Evolutionary conservation across 768 basidiomycete species (phyloP).

Genomic region (Rubroboletus satanas): DNA sequence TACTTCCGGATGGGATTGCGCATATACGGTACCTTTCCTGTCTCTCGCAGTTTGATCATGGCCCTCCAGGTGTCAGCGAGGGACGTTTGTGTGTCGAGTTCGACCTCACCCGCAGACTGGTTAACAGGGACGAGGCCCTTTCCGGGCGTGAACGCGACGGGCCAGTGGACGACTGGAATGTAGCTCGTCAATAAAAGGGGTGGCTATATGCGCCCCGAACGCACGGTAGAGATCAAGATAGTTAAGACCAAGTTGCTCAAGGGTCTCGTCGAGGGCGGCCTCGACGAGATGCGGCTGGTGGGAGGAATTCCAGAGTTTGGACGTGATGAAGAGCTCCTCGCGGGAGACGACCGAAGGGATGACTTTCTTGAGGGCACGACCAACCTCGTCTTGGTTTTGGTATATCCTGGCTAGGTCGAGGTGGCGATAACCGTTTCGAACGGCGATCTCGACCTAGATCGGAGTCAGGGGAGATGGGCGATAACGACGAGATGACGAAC

Average conservation of each 20-base stretch:
- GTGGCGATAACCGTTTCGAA: constrained; percentile 76
- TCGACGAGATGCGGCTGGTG: constrained; percentile 66
- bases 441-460: constrained; percentile 68
- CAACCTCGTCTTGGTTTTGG: constrained; percentile 74
- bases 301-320: constrained; percentile 78
- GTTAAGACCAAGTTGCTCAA: constrained; percentile 63
- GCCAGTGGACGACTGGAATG: constrained; percentile 73
- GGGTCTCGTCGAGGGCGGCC: constrained; percentile 71
- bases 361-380: constrained; percentile 70
- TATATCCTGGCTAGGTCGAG: constrained; percentile 83
- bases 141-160: constrained; percentile 61
- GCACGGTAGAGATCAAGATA: constrained; percentile 81
- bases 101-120: constrained; percentile 39
- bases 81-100: constrained; percentile 53
- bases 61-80: constrained; percentile 85
- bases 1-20: neutral
- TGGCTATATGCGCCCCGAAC: constrained; percentile 23
- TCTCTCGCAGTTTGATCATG: constrained; percentile 64
- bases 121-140: constrained; percentile 53
- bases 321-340: constrained; percentile 77
- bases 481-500: constrained; percentile 37
- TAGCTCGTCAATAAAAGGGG: neutral
- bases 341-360: constrained; percentile 75
- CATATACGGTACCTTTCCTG: constrained; percentile 52
- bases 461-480: neutral